phyloP scores from a whole-genome alignment of 2,329 filamentous ascomycete species.

The Remersonia thermophila region DNA sequence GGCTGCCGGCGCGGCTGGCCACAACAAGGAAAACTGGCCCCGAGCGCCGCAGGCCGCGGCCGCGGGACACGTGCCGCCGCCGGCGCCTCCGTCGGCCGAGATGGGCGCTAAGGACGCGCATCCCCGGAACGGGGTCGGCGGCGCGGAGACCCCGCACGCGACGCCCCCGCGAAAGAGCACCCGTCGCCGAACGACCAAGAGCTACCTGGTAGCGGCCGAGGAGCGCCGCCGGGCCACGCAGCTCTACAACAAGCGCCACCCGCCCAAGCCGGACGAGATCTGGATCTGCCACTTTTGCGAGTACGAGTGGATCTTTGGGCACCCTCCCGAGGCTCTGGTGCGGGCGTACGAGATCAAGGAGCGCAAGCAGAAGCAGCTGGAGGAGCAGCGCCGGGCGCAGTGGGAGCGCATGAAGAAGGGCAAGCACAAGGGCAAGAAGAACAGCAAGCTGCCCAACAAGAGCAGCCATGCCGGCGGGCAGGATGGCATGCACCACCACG shows the following conservation, averaged over 20 bases:
- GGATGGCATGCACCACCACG: slow-evolving; percentile 11
- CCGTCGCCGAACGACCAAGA: slow-evolving; percentile 53
- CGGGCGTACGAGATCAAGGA: slow-evolving; percentile 92
- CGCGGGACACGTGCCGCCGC: slow-evolving; percentile 7
- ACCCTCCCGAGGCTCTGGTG: slow-evolving; percentile 71
- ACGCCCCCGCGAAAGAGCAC: slow-evolving; percentile 39
- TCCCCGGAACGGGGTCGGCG: slow-evolving; percentile 1
- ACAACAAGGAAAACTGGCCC: slow-evolving; percentile 10
- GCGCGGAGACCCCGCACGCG: slow-evolving; percentile 6
- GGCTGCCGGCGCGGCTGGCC: neutral
- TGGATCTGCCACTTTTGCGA: slow-evolving; percentile 99
- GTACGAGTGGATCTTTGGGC: slow-evolving; percentile 91
- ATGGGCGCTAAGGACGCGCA: slow-evolving; percentile 5
- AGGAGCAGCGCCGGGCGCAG: slow-evolving; percentile 91
- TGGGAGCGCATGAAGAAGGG: slow-evolving; percentile 46
- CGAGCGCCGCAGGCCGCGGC: slow-evolving; percentile 11
- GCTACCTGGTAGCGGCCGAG: slow-evolving; percentile 62
- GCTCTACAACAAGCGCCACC: slow-evolving; percentile 63
- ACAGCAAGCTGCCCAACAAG: slow-evolving; percentile 52
- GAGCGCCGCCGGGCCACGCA: slow-evolving; percentile 67
- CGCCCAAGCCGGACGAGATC: slow-evolving; percentile 57
- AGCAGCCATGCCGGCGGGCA: slow-evolving; percentile 20
- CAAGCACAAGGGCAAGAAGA: slow-evolving; percentile 77
- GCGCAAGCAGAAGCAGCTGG: slow-evolving; percentile 65
- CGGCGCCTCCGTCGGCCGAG: neutral